Conservation (phyloP, 1,139 yeast species). For the Sugiyamaella sp. region DNA sequence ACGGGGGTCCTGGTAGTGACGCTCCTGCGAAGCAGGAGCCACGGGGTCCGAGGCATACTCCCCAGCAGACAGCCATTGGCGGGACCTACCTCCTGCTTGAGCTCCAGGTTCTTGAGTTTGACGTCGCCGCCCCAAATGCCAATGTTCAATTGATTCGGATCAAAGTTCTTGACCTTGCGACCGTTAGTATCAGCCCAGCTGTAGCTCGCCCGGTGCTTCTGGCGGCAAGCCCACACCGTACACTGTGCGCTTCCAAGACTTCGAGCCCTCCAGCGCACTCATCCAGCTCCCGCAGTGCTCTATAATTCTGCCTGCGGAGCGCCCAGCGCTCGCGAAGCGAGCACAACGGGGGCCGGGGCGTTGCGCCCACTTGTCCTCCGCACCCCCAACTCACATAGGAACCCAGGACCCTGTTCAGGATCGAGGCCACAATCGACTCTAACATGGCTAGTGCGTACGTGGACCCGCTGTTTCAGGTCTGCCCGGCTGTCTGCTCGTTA, state of each 20-base stretch:
- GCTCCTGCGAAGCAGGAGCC: background rate
- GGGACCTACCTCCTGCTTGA: slow-evolving; percentile 61
- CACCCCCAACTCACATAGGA: slow-evolving; percentile 14
- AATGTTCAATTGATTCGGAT: slow-evolving; percentile 88
- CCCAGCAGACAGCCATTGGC: background rate
- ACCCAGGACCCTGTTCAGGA: slow-evolving; percentile 53
- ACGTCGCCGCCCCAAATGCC: slow-evolving; percentile 99
- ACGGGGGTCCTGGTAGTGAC: too few species aligned
- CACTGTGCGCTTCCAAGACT: too few species aligned
- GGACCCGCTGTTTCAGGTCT: too few species aligned
- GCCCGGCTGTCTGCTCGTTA: too few species aligned
- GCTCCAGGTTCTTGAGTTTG: slow-evolving; percentile 70
- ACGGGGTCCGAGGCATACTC: background rate
- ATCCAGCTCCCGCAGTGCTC: too few species aligned
- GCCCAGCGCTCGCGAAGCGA: too few species aligned
- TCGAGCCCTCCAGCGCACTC: too few species aligned
- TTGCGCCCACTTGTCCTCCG: too few species aligned
- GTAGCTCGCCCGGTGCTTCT: too few species aligned
- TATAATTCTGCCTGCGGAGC: too few species aligned
- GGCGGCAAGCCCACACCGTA: too few species aligned
- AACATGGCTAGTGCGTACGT: slow-evolving; percentile 45
- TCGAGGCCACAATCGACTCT: slow-evolving; percentile 57
- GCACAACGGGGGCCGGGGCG: too few species aligned
- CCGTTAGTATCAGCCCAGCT: slow-evolving; percentile 11
- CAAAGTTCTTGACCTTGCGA: slow-evolving; percentile 85